Base-by-base conservation (phyloP, 164 flowering plant genomes). In the Litsea cubeba region DNA sequence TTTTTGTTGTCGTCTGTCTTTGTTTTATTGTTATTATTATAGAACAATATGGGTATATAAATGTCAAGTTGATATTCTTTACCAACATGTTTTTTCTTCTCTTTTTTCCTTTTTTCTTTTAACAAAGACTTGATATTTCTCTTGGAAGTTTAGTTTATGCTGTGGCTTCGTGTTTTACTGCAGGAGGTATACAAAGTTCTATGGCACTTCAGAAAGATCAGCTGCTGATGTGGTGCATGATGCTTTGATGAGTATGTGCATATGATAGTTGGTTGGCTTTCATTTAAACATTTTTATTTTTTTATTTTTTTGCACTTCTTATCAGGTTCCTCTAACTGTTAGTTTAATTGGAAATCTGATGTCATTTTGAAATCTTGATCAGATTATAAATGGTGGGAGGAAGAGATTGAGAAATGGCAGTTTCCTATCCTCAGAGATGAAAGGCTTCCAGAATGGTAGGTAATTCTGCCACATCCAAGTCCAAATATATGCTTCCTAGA, bases 331-430 rank as follows among this genome's bases (percentile, higher is more conserved):
- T 5, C n/a, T 65, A 2, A 18, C 46, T 28, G 46, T 5, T 18
- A 12, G 22, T 49, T 50, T 25, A 40, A 28, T 72, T 25, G 28
- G 23, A 62, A 30, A n/a, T 65, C 63, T 72, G 24, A 75, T 51
- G 12, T 65, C 46, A 12, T 35, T 75, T 72, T 74, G 65, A 60
- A 68, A 32, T 63, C 18, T 71, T 80, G n/a, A 25, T 78, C 92
- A 96, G 99, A 92, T 81, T 96, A 96, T 70, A 92, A 85, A 81
- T 75, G 83, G 51, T 96, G 99, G 99, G 99, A 96, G 81, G 99
- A 96, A 80, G 99, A 94, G 70, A 96, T 96, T 66, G 98, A 96
- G 83, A 88, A 85, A 74, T 96, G 99, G 99, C 99, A 96, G 80
- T 82, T 54, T 82, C 99, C 97, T 67, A 82, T 94, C 68, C 97